Evolutionary conservation across 2,329 filamentous ascomycete genomes (phyloP), one percentile per base, ranked within the genome.

Genomic region (Alternaria hordeiaustralica): DNA sequence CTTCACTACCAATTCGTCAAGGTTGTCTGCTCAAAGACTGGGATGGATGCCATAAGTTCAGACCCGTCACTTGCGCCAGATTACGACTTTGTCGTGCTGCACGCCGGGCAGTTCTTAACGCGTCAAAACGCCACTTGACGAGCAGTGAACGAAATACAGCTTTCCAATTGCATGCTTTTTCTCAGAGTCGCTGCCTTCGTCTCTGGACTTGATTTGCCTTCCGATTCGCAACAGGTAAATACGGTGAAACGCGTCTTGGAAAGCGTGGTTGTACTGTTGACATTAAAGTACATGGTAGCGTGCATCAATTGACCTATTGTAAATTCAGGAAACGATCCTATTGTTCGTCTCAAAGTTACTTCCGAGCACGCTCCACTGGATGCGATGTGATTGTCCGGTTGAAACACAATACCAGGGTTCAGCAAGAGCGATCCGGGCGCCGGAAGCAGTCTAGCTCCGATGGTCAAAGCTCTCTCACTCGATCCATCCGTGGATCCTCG

Each of bases 401-500:
- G 49, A 53, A 36, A 53, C 28, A 53, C 30, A 53, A 53, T 41
- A 53, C 33, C 30, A 53, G 13, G 49, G 28, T 53, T 41, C 18
- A 10, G 36, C 36, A 41, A 23, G 18, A 26, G 41, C 43, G 25
- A 30, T 10, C 45, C 28, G 25, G 54, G n/a, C 25, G 6, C 54
- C 54, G 54, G 25, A 56, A 56, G 41, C 4, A 44, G 54, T 20
- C 10, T 56, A 56, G 54, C 43, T 12, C 8, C 7, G 6, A 18
- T 23, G 54, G 54, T 46, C 54, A 8, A 11, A 56, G 54, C 54
- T 56, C 54, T 30, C 41, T 28, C 54, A 30, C 54, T 46, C 54
- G 25, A 43, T 51, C 49, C 49, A 25, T 46, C 49, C 49, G 49
- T 46, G 43, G 54, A 45, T 56, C 54, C 41, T 46, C 23, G 41